phyloP scores from a whole-genome alignment of 2,329 filamentous ascomycete species.

The Basipetospora chlamydospora region DNA sequence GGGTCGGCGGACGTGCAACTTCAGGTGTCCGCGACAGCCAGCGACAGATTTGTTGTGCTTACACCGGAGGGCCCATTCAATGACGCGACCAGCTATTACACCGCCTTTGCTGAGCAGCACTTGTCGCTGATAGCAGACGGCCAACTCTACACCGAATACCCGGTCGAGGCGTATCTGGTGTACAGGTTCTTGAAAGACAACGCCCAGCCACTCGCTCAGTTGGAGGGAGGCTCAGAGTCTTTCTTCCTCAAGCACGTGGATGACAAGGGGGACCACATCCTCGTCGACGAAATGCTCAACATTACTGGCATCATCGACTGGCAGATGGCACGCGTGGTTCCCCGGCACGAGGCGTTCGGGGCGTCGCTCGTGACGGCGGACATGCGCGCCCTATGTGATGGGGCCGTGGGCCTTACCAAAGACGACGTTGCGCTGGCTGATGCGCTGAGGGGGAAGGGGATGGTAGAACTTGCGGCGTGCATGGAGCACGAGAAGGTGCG shows the following conservation, averaged over 20 bases:
- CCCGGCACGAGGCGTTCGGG: slow-evolving; percentile 9
- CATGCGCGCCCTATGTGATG: slow-evolving; percentile 8
- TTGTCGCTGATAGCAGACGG: slow-evolving; percentile 7
- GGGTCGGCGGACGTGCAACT: not conserved
- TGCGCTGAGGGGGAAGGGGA: slow-evolving; percentile 7
- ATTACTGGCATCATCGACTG: slow-evolving; percentile 21
- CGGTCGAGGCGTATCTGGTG: slow-evolving; percentile 14
- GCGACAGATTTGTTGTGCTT: not conserved
- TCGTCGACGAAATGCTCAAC: slow-evolving; percentile 25
- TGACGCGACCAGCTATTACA: slow-evolving; percentile 6
- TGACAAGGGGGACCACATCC: too few species aligned
- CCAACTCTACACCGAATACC: slow-evolving; percentile 13
- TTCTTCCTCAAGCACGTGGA: slow-evolving; percentile 31
- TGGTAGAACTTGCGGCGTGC: slow-evolving; percentile 1
- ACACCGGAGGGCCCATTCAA: not conserved
- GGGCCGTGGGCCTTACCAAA: slow-evolving; percentile 8
- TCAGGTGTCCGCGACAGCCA: not conserved
- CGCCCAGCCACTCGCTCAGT: not conserved
- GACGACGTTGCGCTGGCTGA: slow-evolving; percentile 8
- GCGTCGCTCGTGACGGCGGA: slow-evolving; percentile 9
- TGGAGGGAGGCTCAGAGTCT: slow-evolving; percentile 4
- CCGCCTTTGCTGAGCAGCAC: slow-evolving; percentile 6
- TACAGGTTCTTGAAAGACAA: not conserved
- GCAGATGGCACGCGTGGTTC: slow-evolving; percentile 11
- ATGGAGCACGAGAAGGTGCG: slow-evolving; percentile 10